Base-by-base conservation (phyloP, 306 rosid genomes). In the Rosa chinensis region DNA sequence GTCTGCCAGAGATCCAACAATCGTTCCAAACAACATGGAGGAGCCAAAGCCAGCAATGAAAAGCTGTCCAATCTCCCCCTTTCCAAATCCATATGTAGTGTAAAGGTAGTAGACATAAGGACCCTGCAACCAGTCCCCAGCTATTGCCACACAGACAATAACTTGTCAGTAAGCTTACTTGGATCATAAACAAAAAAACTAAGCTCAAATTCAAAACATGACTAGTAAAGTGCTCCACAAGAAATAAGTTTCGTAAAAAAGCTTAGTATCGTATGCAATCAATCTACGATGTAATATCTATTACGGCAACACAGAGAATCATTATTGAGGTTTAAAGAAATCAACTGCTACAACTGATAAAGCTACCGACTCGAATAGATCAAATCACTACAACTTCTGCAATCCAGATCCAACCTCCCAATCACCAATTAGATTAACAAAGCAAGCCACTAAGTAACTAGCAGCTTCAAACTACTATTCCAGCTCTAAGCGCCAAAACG, bases 51-150 rank as follows among this genome's bases (percentile, higher is more conserved):
- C 99, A 85, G 99, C 99, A 82, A 96, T 96, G 67, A 96, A 96
- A 63, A 96, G 94, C 45, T 96, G 99, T 45, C 99, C 99, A 0
- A 96, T 96, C 43, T 96, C 99, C 4, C 99, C 98, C 79, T 96
- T 96, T 23, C 93, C 87, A 28, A 85, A 96, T 42, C 99, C 98
- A 84, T 96, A 96, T 11, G 89, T 87, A 77, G 84, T 96, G 82
- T 96, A 96, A 32, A 96, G 97, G 75, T 90, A 96, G 89, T 96
- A 96, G 2, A 96, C 99, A 79, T 96, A 96, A 39, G 99, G 99
- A 81, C 99, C 99, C 91, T 96, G 99, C 94, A 96, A 87, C 99
- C 99, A 96, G 82, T 96, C 99, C 84, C 99, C 99, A 74, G 99
- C 99, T 96, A 84, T 81, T 75, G 73, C 84, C 84, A 76, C 77